These are phyloP conservation scores for Apiotrichum mycotoxinovorans DNA, from an alignment of 1,284 basidiomycete genomes.

Conservation along the genomic window DNA sequence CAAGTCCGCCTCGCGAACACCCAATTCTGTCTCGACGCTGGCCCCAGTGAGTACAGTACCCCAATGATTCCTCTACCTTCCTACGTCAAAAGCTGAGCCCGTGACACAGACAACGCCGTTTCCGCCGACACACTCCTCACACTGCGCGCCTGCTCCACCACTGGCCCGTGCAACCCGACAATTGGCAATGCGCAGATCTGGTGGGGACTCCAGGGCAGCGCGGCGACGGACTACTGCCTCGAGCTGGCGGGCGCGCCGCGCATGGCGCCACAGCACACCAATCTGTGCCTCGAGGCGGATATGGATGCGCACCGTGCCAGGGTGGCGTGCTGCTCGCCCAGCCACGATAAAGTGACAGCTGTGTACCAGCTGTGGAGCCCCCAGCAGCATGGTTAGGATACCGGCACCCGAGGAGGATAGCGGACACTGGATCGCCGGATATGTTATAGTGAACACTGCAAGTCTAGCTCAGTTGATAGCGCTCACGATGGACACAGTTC, in stretches of 20 bases:
- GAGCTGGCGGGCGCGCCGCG: background rate
- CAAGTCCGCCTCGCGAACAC: background rate
- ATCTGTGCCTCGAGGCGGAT: background rate
- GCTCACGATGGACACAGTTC: no score
- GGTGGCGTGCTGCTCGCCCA: background rate
- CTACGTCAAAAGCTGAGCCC: no score
- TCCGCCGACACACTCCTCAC: background rate
- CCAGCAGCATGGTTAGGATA: background rate
- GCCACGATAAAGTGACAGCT: background rate
- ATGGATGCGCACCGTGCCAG: background rate
- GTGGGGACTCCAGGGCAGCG: conserved; percentile 2
- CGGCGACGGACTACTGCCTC: background rate
- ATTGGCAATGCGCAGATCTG: conserved; percentile 6
- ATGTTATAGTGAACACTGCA: no score
- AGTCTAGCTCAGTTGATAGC: no score
- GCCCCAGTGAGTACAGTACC: background rate
- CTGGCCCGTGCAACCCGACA: background rate
- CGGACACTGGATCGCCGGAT: no score
- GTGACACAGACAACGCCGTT: background rate
- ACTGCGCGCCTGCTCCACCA: background rate
- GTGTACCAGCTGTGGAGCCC: background rate
- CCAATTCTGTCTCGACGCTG: background rate
- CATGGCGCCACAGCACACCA: background rate
- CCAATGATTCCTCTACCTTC: no score
- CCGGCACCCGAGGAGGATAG: no score